A percentile compares a stretch with the other conserved stretches of the same genome.
Evolutionary conservation across 768 basidiomycete species (phyloP).

Genomic region (Lanmaoa pseudosensibilis): DNA sequence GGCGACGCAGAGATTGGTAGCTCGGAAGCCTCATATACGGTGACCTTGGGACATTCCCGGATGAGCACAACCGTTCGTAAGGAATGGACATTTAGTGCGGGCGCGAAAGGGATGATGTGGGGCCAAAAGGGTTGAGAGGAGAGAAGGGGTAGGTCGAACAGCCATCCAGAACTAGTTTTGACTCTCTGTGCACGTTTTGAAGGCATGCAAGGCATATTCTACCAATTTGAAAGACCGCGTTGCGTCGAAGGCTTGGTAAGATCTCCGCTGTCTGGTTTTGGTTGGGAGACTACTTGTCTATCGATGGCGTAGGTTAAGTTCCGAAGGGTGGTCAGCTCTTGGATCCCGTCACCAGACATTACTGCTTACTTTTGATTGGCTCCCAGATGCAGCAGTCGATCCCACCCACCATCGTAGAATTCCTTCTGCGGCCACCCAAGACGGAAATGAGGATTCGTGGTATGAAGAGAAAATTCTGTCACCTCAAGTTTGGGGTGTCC

Average conservation of each 20-base stretch:
- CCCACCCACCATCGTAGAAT: slow-evolving; percentile 4
- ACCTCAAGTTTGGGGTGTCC: neutral
- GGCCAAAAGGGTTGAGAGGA: neutral
- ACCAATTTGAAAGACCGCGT: slow-evolving; percentile 27
- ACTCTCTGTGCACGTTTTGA: slow-evolving; percentile 24
- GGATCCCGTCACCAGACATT: slow-evolving; percentile 4
- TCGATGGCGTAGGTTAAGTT: slow-evolving; percentile 7
- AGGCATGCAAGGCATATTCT: slow-evolving; percentile 23
- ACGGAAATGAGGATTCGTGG: slow-evolving; percentile 11
- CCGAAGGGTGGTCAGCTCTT: slow-evolving; percentile 17
- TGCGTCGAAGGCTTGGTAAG: slow-evolving; percentile 13
- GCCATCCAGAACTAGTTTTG: slow-evolving; percentile 17
- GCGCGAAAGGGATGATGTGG: neutral
- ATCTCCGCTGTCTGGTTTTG: slow-evolving; percentile 29
- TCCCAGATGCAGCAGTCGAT: neutral
- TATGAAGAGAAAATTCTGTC: slow-evolving; percentile 1
- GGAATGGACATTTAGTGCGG: slow-evolving; percentile 17
- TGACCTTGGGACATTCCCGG: slow-evolving; percentile 4
- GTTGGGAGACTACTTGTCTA: slow-evolving; percentile 13
- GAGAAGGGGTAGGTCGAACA: neutral
- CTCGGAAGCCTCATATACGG: slow-evolving; percentile 26
- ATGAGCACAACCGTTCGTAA: slow-evolving; percentile 18
- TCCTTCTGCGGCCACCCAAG: slow-evolving; percentile 1
- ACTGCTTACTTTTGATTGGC: slow-evolving; percentile 18
- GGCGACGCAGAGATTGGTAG: slow-evolving; percentile 15